phyloP scores from a whole-genome alignment of 2,329 filamentous ascomycete species.

The Botrytis paeoniae region DNA sequence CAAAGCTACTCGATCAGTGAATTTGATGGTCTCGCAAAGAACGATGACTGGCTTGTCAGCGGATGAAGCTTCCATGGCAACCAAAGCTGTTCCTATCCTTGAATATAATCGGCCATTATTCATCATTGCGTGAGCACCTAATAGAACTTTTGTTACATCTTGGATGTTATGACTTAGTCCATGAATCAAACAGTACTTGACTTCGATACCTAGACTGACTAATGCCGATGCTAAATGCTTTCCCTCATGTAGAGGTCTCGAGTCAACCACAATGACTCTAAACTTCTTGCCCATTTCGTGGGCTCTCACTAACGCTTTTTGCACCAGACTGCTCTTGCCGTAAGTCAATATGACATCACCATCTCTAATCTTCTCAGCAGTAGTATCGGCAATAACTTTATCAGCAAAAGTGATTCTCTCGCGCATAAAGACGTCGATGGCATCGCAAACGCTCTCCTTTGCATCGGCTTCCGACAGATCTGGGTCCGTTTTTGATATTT shows the following conservation, averaged over 20 bases:
- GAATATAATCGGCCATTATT: slow-evolving; percentile 91
- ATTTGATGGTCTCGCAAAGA: slow-evolving; percentile 93
- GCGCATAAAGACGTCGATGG: slow-evolving; percentile 85
- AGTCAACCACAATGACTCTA: slow-evolving; percentile 80
- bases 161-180: slow-evolving; percentile 73
- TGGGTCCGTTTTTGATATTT: slow-evolving; percentile 87
- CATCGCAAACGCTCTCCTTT: slow-evolving; percentile 72
- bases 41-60: slow-evolving; percentile 79
- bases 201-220: slow-evolving; percentile 63
- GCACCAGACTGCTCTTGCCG: slow-evolving; percentile 80
- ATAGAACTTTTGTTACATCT: slow-evolving; percentile 60
- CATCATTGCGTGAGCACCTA: slow-evolving; percentile 93
- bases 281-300: slow-evolving; percentile 70
- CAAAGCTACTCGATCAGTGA: slow-evolving; percentile 82
- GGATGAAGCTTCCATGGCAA: slow-evolving; percentile 78
- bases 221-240: slow-evolving; percentile 70
- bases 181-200: slow-evolving; percentile 79
- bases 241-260: slow-evolving; percentile 66
- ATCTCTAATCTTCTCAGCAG: slow-evolving; percentile 70
- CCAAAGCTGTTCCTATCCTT: slow-evolving; percentile 78
- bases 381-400: slow-evolving; percentile 76
- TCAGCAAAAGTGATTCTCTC: slow-evolving; percentile 88
- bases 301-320: slow-evolving; percentile 75
- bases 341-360: slow-evolving; percentile 85
- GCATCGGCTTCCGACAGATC: slow-evolving; percentile 78